Evolutionary conservation across 345 rosid species (phyloP), one percentile per base, ranked within the genome.

Genomic region (Cochlearia excelsa): DNA sequence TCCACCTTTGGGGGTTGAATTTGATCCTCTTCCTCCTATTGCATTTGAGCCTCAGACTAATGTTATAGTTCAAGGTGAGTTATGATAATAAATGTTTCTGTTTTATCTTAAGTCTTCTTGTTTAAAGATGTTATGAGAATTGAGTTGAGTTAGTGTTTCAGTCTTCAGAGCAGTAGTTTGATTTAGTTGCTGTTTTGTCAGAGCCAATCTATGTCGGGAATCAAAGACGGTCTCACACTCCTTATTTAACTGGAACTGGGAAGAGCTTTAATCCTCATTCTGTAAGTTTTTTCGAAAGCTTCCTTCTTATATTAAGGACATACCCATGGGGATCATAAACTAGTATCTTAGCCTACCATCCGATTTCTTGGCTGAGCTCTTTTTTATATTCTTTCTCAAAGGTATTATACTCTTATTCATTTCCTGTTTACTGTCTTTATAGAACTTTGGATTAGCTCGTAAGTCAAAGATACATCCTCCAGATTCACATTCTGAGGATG

Each of bases 1-100:
- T 67, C 98, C 98, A 6, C 78, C 74, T 28, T 84, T 88, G 23
- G 84, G 87, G 58, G 73, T 85, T 77, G 79, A 69, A 42, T 92
- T 92, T 80, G 84, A 88, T 60, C 70, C 80, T 45, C 90, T 84
- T 69, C 97, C 97, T 66, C 95, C 95, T 35, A 80, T 81, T 67
- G 93, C 97, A 51, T 92, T 92, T 72, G 90, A 84, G 73, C 84
- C 83, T 9, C 81, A 75, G 54, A 72, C 66, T 57, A 65, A 66
- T 66, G 73, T 74, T 61, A 74, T 78, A 26, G 73, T 70, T 61
- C 78, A 65, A 50, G 90, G 95, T 86, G 80, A 72, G 82, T 66
- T 70, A 7, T 59, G 45, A 26, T 39, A 1, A 38, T 33, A 5
- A 45, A 51, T 57, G 16, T 58, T n/a, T 49, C 34, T 10, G 1